Conservation (phyloP, 2,329 filamentous ascomycete species). For the Endothia cerciana region DNA sequence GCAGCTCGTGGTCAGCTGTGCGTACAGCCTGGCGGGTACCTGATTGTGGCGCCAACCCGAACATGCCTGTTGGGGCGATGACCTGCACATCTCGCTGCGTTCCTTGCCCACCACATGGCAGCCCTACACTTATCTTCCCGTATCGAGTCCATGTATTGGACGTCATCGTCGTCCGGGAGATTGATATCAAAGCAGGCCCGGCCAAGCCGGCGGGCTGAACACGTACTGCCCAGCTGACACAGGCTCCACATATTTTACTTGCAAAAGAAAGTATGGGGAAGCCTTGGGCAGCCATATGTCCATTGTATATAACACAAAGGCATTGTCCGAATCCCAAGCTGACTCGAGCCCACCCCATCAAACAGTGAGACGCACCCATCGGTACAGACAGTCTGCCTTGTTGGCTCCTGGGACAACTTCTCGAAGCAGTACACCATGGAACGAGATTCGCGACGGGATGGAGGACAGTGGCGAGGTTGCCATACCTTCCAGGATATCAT, state of each 20-base stretch:
- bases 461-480: conserved; percentile 83
- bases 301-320: conserved; percentile 23
- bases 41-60: conserved; percentile 23
- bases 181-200: conserved; percentile 24
- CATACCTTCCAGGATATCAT: conserved; percentile 85
- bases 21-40: conserved; percentile 29
- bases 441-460: conserved; percentile 74
- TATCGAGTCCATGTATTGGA: conserved; percentile 14
- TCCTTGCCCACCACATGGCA: conserved; percentile 27
- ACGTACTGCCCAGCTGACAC: conserved; percentile 23
- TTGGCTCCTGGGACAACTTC: conserved; percentile 98
- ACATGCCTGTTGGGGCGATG: conserved; percentile 17
- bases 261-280: conserved; percentile 6
- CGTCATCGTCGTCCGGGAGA: conserved; percentile 24
- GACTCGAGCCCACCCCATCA: conserved; percentile 1
- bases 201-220: conserved; percentile 26
- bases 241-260: conserved; percentile 8
- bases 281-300: neutral
- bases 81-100: conserved; percentile 20
- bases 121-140: conserved; percentile 11
- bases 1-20: conserved; percentile 17
- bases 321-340: conserved; percentile 18
- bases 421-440: conserved; percentile 77
- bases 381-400: conserved; percentile 73
- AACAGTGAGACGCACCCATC: conserved; percentile 62